Base-by-base conservation (phyloP, 305 asterid genomes). In the Rubia tinctorum region DNA sequence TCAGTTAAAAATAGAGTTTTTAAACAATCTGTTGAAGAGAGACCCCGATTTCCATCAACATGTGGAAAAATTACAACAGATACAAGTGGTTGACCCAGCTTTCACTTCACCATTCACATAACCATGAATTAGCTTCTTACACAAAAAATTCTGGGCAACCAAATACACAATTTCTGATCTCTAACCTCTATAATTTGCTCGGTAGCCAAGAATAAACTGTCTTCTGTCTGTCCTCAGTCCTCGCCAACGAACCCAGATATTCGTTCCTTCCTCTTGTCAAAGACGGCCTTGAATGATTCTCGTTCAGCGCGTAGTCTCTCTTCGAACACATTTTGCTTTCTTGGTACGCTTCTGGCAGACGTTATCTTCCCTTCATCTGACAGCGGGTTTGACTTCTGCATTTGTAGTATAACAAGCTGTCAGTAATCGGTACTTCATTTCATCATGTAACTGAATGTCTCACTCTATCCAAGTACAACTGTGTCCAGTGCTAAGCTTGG, bases 231-330 rank as follows among this genome's bases (percentile, higher is more conserved):
- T 87, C 89, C n/a, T 84, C 86, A 18, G 62, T 87, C 91, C 22
- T 84, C 85, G 17, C 70, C 76, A 53, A 69, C 68, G 10, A 88
- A 76, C 77, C 88, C 90, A 23, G 82, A 72, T 49, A 89, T 81
- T 76, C 91, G 83, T 2, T 88, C 94, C 66, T 83, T 84, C 80
- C 95, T 88, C 82, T 88, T 87, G 78, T 93, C 98, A 40, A 90
- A 88, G 76, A 84, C 96, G 55, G 96, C 95, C 81, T 79, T 90
- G 84, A 91, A 91, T 20, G 97, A 86, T 86, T 93, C 98, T 0
- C 68, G 87, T 84, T 91, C 98, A 27, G 94, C 96, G 6, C 92
- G 98, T 40, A 93, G 43, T 80, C 79, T 91, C 74, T 93, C 90
- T 71, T 86, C 88, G 83, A 93, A 88, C 49, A 82, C 65, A 51